Percentiles rank a stretch among this genome's conserved stretches.
Evolutionary conservation across 495 filamentous ascomycete genomes (phyloP).

Genomic region (Usnea hakonensis): DNA sequence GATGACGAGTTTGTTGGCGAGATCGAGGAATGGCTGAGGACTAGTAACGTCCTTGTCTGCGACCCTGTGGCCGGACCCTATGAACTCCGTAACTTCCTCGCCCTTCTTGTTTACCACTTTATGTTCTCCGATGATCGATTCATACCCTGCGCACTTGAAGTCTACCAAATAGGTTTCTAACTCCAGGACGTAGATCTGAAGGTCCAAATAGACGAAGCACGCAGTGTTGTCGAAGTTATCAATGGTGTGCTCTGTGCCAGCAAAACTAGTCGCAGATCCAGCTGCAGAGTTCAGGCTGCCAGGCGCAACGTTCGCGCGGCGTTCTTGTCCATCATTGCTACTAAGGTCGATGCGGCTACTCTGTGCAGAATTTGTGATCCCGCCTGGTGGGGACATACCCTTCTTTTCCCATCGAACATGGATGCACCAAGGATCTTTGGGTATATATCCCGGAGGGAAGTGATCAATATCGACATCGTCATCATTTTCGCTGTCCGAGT

Average conservation of each 20-base stretch:
- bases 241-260: conserved; percentile 18
- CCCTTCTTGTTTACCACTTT: conserved; percentile 27
- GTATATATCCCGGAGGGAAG: conserved; percentile 59
- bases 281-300: conserved; percentile 34
- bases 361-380: conserved; percentile 45
- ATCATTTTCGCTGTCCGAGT: conserved; percentile 27
- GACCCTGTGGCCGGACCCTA: conserved; percentile 17
- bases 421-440: conserved; percentile 93
- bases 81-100: conserved; percentile 12
- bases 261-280: conserved; percentile 34
- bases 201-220: conserved; percentile 81
- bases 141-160: conserved; percentile 98
- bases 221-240: conserved; percentile 36
- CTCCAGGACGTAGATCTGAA: conserved; percentile 95
- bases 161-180: conserved; percentile 90
- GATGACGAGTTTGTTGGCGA: conserved; percentile 47
- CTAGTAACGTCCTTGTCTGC: conserved; percentile 48
- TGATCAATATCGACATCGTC: conserved; percentile 19
- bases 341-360: conserved; percentile 51
- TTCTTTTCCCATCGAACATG: conserved; percentile 78
- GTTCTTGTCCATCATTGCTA: conserved; percentile 35
- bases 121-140: conserved; percentile 56
- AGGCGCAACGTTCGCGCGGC: conserved; percentile 39
- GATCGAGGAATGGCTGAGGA: conserved; percentile 49
- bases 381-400: conserved; percentile 52